Conservation (phyloP, 2,329 filamentous ascomycete species). For the Colletotrichum phormii region DNA sequence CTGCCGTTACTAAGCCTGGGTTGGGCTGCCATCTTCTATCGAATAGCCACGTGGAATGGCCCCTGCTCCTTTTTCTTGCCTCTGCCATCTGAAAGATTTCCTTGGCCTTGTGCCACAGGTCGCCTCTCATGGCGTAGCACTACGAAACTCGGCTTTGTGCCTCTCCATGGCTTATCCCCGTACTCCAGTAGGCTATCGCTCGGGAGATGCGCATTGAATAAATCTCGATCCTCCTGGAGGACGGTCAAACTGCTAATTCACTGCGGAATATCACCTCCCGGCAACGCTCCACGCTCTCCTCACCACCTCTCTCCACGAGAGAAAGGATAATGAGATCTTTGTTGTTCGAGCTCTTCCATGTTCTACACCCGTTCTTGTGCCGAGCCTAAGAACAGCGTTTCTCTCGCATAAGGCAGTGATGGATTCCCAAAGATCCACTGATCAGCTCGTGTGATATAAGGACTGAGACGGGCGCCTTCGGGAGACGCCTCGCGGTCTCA, state of each 20-base stretch:
- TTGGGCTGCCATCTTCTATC: background rate
- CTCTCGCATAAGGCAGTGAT: background rate
- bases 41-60: background rate
- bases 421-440: slow-evolving; percentile 3
- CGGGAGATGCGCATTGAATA: background rate
- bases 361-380: background rate
- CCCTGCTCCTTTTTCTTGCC: background rate
- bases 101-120: background rate
- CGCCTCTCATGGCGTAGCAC: background rate
- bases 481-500: background rate
- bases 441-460: slow-evolving; percentile 6
- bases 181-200: background rate
- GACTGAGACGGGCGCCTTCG: slow-evolving; percentile 8
- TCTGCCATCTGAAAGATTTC: background rate
- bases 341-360: background rate
- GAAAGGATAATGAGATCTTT: background rate
- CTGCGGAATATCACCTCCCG: background rate
- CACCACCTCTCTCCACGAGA: background rate
- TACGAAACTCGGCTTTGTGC: background rate
- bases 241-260: background rate
- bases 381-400: background rate
- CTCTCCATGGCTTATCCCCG: background rate
- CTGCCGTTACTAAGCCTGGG: background rate
- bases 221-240: background rate
- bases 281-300: background rate